Conservation (phyloP, 2,329 filamentous ascomycete species). For the Alternaria dauci region DNA sequence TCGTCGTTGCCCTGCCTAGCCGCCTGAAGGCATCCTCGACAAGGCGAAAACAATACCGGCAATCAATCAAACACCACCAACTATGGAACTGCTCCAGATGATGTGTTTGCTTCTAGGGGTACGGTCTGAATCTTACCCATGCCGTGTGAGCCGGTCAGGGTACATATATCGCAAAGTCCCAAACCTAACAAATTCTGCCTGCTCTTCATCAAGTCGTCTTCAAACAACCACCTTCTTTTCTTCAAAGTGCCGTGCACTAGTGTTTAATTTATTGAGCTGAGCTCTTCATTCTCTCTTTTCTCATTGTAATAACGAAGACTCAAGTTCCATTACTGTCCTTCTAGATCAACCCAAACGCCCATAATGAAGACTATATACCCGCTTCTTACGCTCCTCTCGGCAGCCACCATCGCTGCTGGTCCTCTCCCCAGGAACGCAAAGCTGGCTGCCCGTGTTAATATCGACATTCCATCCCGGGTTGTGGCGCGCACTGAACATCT, state of each 20-base stretch:
- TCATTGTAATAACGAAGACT: slow-evolving; percentile 9
- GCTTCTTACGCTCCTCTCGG: slow-evolving; percentile 33
- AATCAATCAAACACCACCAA: slow-evolving; percentile 27
- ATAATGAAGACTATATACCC: slow-evolving; percentile 40
- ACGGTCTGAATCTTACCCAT: slow-evolving; percentile 15
- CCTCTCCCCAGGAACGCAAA: slow-evolving; percentile 24
- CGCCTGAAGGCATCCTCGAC: slow-evolving; percentile 21
- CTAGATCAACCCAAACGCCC: neutral
- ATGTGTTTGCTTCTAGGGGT: slow-evolving; percentile 20
- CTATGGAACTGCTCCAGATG: slow-evolving; percentile 9
- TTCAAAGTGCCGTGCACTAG: slow-evolving; percentile 34
- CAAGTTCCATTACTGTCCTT: slow-evolving; percentile 4
- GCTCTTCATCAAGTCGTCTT: slow-evolving; percentile 16
- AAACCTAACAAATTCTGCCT: slow-evolving; percentile 2
- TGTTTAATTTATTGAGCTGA: slow-evolving; percentile 33
- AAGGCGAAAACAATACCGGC: slow-evolving; percentile 11
- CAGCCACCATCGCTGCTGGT: slow-evolving; percentile 29
- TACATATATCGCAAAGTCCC: slow-evolving; percentile 23
- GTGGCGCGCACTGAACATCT: slow-evolving; percentile 23
- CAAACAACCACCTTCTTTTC: slow-evolving; percentile 23
- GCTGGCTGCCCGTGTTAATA: slow-evolving; percentile 5
- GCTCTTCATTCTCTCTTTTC: slow-evolving; percentile 32
- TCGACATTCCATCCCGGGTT: slow-evolving; percentile 16
- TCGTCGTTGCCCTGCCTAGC: slow-evolving; percentile 16
- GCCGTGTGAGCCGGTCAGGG: neutral